Conservation (phyloP, 257 asterid genomes). For the Lavandula angustifolia region DNA sequence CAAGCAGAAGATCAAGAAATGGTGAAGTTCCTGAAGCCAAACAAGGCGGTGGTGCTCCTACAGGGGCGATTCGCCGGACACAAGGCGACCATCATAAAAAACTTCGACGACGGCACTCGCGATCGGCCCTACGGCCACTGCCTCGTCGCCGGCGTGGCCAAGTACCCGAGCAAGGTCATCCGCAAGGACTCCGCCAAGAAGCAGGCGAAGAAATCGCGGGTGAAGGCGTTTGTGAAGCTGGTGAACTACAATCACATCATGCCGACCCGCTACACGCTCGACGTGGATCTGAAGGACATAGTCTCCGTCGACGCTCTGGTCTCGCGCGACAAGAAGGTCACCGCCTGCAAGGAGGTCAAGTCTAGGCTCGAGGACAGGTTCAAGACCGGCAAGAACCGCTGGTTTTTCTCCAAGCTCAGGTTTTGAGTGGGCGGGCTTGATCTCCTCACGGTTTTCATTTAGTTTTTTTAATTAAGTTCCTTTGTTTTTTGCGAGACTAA, state of each 20-base stretch:
- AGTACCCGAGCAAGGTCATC: constrained; percentile 51
- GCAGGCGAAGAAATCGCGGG: constrained; percentile 57
- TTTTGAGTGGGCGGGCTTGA: constrained; percentile 28
- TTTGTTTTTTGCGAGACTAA: too few relatives aligned
- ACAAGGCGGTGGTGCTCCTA: constrained; percentile 58
- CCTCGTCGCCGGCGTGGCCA: constrained; percentile 49
- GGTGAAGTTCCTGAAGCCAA: constrained; percentile 57
- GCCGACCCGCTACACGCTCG: constrained; percentile 60
- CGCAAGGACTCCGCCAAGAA: constrained; percentile 53
- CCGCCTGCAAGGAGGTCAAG: constrained; percentile 46
- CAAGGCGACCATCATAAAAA: constrained; percentile 45
- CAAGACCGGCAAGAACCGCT: constrained; percentile 55
- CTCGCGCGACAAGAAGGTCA: constrained; percentile 52
- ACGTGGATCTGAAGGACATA: constrained; percentile 51
- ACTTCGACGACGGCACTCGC: constrained; percentile 52
- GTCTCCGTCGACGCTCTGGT: constrained; percentile 39
- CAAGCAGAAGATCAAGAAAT: constrained; percentile 28
- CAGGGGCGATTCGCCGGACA: constrained; percentile 53
- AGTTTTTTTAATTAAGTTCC: constrained; percentile 3
- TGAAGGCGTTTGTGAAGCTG: constrained; percentile 46
- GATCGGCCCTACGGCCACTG: constrained; percentile 56
- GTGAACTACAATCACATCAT: constrained; percentile 55
- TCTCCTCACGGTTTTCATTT: not conserved
- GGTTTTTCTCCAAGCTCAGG: constrained; percentile 59
- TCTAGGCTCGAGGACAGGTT: constrained; percentile 51